Evolutionary conservation across 2,329 filamentous ascomycete species (phyloP), one percentile per base, ranked within the genome.

Genomic region (Bipolaris sorokiniana): DNA sequence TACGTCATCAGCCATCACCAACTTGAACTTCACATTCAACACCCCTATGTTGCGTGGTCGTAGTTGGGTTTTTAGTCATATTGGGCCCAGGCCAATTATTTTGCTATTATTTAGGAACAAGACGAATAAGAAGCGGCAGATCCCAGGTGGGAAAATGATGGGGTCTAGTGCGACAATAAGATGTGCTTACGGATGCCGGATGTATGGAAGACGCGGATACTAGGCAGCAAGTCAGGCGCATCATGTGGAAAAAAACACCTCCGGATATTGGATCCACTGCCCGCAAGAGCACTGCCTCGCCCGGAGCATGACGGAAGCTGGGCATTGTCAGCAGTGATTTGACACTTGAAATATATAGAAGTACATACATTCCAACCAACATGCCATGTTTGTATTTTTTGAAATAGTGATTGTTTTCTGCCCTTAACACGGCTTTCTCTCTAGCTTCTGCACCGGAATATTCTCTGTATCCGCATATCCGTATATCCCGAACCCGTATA

Each of bases 271-370:
- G 50, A 33, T 23, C 47, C 41, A 51, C 49, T 33, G 37, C 33
- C 18, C 46, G 23, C 47, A 42, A 52, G 1, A 49, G 49, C 28
- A 28, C 38, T 46, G 55, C 40, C 44, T 48, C 48, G 52, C 20
- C 54, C 65, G 66, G 65, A 57, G 62, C 58, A 45, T 47, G 31
- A 64, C 66, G 66, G 66, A 69, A 64, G 64, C 66, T 63, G 63
- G 58, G 60, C 56, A 56, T 54, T 2, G 56, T 61, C 56, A 64
- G 50, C 59, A 49, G 54, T 46, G 56, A 53, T 22, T 53, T 52
- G 51, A 52, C 48, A 7, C 16, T 38, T 15, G 20, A 7, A 23
- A 23, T 7, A 26, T 15, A 23, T 13, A 26, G 7, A 5, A n/a
- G 26, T 33, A 16, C 23, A 44, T 31, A 28, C 26, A 28, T 28